Base-by-base conservation (phyloP, 2,329 filamentous ascomycete species). In the Fusarium sp. region DNA sequence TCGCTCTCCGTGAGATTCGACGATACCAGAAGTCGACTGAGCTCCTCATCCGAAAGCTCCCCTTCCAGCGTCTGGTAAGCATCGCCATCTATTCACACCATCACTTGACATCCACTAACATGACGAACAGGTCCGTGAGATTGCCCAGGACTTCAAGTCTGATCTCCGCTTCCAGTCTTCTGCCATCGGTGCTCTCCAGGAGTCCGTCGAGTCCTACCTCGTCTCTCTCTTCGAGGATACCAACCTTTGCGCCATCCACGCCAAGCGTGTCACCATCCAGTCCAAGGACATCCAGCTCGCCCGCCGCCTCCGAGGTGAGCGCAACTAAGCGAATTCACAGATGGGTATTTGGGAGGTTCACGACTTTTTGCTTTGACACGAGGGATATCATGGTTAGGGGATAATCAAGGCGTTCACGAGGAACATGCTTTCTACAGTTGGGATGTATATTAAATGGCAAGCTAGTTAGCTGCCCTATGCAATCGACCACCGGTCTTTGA, bases 261-360 rank as follows among this genome's bases (percentile, higher is more conserved):
- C 96, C 86, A 98, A 98, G 91, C 94, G 96, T 87, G 96, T 98
- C 81, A 98, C 95, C 81, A 98, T 98, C 86, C 95, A 95, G 86
- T 92, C 91, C 76, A 98, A 98, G 89, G 95, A 98, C 80, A 98
- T 98, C 82, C 95, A 98, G 87, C 91, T 98, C 55, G 95, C 95
- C 80, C 93, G 96, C 78, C 93, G 96, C 81, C 94, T 99, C 81
- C 94, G 96, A 80, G 96, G 96, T 77, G 95, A 96, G 88, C 92
- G 93, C 84, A 94, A 94, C 88, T 95, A 90, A 90, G 84, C 70
- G 68, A 53, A 31, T 41, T 20, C 10, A 17, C 68, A 52, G 58
- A 66, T 73, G 62, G 72, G 72, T 45, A 65, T 56, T 46, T 76
- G 79, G 79, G 79, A 77, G 79, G 80, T 77, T 84, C 76, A 85